These are phyloP conservation scores for Carex scoparia DNA, from an alignment of 176 grass and related monocot species.

Conservation along the genomic window DNA sequence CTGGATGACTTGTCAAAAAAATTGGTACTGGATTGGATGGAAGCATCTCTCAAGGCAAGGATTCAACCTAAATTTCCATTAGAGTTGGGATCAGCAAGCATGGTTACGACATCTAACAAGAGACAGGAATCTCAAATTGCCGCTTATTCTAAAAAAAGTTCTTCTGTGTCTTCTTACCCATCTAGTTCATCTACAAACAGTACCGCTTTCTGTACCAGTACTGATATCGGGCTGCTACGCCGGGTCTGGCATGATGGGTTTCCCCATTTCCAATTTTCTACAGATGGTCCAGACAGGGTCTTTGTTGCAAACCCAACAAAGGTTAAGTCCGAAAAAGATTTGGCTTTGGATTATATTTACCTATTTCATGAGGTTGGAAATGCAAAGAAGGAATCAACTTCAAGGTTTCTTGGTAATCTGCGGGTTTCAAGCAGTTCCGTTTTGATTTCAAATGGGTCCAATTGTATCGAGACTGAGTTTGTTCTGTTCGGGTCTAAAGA, in stretches of 20 bases:
- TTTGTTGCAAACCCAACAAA: constrained; percentile 50
- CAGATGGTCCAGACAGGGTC: constrained; percentile 33
- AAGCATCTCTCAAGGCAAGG: constrained; percentile 44
- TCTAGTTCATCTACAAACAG: constrained; percentile 22
- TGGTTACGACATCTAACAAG: not conserved
- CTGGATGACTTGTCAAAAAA: constrained; percentile 55
- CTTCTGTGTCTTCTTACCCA: constrained; percentile 16
- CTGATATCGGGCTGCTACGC: constrained; percentile 48
- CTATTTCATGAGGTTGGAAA: constrained; percentile 45
- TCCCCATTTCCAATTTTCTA: constrained; percentile 58
- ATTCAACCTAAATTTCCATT: constrained; percentile 27
- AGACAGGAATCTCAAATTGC: constrained; percentile 1
- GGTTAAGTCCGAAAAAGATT: constrained; percentile 25
- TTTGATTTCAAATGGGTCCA: constrained; percentile 32
- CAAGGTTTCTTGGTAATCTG: constrained; percentile 63
- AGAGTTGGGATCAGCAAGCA: not conserved
- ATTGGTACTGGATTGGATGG: constrained; percentile 52
- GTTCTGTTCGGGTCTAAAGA: constrained; percentile 60
- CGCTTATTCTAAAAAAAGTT: constrained; percentile 29
- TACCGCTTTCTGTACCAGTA: constrained; percentile 39
- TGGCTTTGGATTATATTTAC: constrained; percentile 53
- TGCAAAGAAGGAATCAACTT: constrained; percentile 47
- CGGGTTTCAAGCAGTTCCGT: constrained; percentile 52
- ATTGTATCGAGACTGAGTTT: constrained; percentile 56
- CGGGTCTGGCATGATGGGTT: constrained; percentile 59